Conservation (phyloP, 1,139 yeast genomes). For the Magnusiomyces magnusii region DNA sequence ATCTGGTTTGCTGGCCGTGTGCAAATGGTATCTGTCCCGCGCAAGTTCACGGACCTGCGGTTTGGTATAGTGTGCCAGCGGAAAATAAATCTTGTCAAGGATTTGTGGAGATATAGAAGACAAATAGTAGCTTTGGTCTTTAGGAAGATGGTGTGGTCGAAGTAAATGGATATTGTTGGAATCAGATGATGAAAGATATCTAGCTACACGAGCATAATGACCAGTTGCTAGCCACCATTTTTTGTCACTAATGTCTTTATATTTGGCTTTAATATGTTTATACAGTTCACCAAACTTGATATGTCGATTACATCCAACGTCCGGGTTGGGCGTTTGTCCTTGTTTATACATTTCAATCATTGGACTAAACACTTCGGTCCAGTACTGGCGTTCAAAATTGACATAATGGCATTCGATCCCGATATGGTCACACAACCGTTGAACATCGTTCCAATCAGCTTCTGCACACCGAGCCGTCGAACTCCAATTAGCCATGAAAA, state of each 20-base stretch:
- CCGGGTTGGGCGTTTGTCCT: constrained; percentile 94
- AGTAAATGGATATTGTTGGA: constrained; percentile 43
- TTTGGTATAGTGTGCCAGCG: constrained; percentile 70
- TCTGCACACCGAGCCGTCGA: constrained; percentile 69
- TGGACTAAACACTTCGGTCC: constrained; percentile 88
- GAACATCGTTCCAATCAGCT: constrained; percentile 82
- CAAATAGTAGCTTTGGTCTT: constrained; percentile 89
- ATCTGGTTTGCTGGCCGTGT: constrained; percentile 74
- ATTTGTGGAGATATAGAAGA: constrained; percentile 52
- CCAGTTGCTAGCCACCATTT: constrained; percentile 91
- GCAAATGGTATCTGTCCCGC: constrained; percentile 38
- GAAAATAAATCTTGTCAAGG: constrained; percentile 53
- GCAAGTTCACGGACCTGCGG: constrained; percentile 71
- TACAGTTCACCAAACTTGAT: constrained; percentile 80
- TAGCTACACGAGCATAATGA: constrained; percentile 68
- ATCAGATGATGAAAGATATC: constrained; percentile 18
- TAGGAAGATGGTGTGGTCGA: constrained; percentile 51
- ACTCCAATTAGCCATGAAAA: constrained; percentile 93
- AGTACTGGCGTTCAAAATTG: constrained; percentile 82
- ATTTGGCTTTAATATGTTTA: constrained; percentile 41
- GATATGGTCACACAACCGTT: constrained; percentile 50
- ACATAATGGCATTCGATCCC: constrained; percentile 67
- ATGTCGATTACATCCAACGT: constrained; percentile 73
- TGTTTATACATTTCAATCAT: constrained; percentile 64
- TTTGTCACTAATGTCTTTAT: constrained; percentile 24